Percentiles rank a stretch among this genome's conserved stretches.
Evolutionary conservation across 1,139 yeast genomes (phyloP).

Genomic region (Hansenula sp.): DNA sequence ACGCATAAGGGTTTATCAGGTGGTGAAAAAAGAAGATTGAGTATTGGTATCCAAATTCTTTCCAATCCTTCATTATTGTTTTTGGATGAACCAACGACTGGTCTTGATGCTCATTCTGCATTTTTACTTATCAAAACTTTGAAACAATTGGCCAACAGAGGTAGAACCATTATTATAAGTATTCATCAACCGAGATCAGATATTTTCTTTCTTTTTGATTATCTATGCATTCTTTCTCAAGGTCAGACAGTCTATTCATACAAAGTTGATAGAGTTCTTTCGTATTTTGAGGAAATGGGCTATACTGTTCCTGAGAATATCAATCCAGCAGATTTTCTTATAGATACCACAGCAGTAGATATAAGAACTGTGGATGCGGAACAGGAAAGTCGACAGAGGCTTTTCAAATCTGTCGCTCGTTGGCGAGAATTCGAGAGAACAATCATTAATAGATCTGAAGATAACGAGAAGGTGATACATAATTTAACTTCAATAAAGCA

Average conservation of each 20-base stretch:
- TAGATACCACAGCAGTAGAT: constrained; percentile 72
- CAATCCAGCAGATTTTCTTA: constrained; percentile 62
- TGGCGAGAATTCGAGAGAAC: constrained; percentile 41
- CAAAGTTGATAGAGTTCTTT: constrained; percentile 37
- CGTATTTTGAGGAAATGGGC: constrained; percentile 51
- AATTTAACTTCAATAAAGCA: background rate
- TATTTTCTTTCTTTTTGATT: constrained; percentile 62
- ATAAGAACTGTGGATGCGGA: constrained; percentile 41
- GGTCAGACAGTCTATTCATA: constrained; percentile 66
- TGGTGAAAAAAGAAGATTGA: constrained; percentile 77
- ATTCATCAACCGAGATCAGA: constrained; percentile 88
- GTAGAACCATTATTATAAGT: constrained; percentile 70
- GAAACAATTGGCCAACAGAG: constrained; percentile 52
- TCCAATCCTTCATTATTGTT: constrained; percentile 75
- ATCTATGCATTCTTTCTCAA: constrained; percentile 63
- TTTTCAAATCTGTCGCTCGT: constrained; percentile 38
- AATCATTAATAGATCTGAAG: background rate
- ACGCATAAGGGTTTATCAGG: constrained; percentile 76
- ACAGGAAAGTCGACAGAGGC: constrained; percentile 37
- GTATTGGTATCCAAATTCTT: constrained; percentile 74
- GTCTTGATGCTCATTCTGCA: constrained; percentile 79
- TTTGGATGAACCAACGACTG: constrained; percentile 88
- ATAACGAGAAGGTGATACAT: background rate
- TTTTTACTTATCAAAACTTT: constrained; percentile 59
- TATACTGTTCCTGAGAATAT: constrained; percentile 40